A percentile compares a stretch with the other conserved stretches of the same genome.
Conservation (phyloP, 306 rosid species). For the Fragaria vesca region DNA sequence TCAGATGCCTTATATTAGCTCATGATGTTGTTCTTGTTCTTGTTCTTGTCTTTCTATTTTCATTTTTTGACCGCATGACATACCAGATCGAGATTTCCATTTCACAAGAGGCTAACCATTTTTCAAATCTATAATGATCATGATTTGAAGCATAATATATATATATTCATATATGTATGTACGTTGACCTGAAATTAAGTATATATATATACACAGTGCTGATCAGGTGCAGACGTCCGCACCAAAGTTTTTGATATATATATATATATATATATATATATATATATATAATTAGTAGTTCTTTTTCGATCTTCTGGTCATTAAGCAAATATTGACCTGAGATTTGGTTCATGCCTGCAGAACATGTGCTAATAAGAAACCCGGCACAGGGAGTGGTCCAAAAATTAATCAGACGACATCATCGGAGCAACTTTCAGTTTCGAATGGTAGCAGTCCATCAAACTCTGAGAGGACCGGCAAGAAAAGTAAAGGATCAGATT, state of each 20-base stretch:
- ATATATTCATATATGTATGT: too few species aligned
- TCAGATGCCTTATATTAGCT: not conserved
- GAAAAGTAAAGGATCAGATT: not conserved
- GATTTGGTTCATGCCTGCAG: not conserved
- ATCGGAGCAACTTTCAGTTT: not conserved
- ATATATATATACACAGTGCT: not conserved
- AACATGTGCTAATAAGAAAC: not conserved
- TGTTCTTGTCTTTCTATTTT: not conserved
- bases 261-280: too few species aligned
- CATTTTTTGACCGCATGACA: not conserved
- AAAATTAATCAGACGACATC: not conserved
- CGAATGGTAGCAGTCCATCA: conserved; percentile 2
- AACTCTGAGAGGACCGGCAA: not conserved
- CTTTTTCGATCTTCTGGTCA: not conserved
- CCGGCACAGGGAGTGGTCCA: not conserved
- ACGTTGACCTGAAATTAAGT: not conserved
- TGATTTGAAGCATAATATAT: too few species aligned
- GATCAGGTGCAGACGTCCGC: too few species aligned
- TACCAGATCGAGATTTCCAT: not conserved
- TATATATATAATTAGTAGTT: not conserved
- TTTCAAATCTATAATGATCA: too few species aligned
- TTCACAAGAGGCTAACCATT: not conserved
- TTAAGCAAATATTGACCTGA: not conserved
- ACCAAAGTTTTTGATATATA: too few species aligned
- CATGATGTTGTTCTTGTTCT: not conserved